Percentiles rank a stretch among this genome's conserved stretches.
Evolutionary conservation across 257 asterid genomes (phyloP).

Genomic region (Gynochthodes officinalis): DNA sequence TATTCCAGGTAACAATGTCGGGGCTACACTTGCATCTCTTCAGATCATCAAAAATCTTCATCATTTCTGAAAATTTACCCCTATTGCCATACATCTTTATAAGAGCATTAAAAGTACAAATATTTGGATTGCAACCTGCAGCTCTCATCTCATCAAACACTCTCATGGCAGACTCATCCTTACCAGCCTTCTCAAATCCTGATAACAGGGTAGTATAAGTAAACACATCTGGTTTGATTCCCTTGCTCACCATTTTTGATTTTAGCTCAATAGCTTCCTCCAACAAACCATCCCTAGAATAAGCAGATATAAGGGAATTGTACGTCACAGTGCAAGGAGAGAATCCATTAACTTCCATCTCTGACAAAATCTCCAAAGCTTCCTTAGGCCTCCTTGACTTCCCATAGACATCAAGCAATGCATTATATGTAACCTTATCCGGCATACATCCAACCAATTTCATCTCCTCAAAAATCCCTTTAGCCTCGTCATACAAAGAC

Average conservation of each 20-base stretch:
- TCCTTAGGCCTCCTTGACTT: slow-evolving; percentile 80
- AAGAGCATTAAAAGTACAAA: slow-evolving; percentile 85
- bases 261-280: slow-evolving; percentile 80
- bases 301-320: slow-evolving; percentile 77
- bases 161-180: slow-evolving; percentile 78
- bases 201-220: slow-evolving; percentile 86
- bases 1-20: slow-evolving; percentile 93
- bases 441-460: slow-evolving; percentile 66
- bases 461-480: slow-evolving; percentile 75
- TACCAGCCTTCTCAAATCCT: slow-evolving; percentile 93
- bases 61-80: slow-evolving; percentile 80
- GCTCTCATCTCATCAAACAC: slow-evolving; percentile 68
- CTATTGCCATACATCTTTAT: slow-evolving; percentile 88
- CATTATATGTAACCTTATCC: slow-evolving; percentile 86
- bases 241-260: slow-evolving; percentile 57
- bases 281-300: slow-evolving; percentile 72
- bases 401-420: slow-evolving; percentile 83
- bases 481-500: slow-evolving; percentile 77
- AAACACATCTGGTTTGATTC: slow-evolving; percentile 85
- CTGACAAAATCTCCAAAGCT: slow-evolving; percentile 79
- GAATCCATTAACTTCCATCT: slow-evolving; percentile 72
- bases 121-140: slow-evolving; percentile 75
- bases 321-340: slow-evolving; percentile 70
- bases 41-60: slow-evolving; percentile 79
- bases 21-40: slow-evolving; percentile 68